phyloP scores from a whole-genome alignment of 108 stramenopile species.

The Chaetoceros muelleri region DNA sequence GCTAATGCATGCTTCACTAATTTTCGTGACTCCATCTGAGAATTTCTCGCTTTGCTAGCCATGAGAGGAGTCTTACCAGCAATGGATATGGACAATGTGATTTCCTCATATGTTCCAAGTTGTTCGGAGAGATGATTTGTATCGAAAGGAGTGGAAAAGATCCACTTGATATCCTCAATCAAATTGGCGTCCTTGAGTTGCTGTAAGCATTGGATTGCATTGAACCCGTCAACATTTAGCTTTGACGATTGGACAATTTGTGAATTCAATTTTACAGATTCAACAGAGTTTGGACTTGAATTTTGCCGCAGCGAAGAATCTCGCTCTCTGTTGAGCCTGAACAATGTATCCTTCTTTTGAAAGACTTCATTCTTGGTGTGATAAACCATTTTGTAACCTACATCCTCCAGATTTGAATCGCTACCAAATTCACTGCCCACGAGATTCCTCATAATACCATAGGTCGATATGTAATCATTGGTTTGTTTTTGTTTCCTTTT shows the following conservation, averaged over 20 bases:
- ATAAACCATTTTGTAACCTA: slow-evolving; percentile 10
- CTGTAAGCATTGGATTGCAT: slow-evolving; percentile 27
- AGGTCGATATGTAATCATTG: not conserved
- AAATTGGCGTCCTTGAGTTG: slow-evolving; percentile 26
- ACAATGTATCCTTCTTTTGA: not conserved
- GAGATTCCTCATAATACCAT: slow-evolving; percentile 2
- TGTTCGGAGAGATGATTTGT: slow-evolving; percentile 5
- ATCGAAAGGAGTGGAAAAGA: slow-evolving; percentile 8
- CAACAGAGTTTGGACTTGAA: not conserved
- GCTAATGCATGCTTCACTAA: not conserved
- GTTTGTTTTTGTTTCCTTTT: not conserved
- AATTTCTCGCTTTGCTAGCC: not conserved
- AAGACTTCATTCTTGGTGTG: not conserved
- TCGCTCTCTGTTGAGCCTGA: not conserved
- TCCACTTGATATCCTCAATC: slow-evolving; percentile 17
- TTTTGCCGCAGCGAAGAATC: not conserved
- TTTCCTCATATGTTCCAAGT: slow-evolving; percentile 2
- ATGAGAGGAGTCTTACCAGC: not conserved
- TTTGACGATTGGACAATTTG: not conserved
- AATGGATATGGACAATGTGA: not conserved
- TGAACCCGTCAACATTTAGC: slow-evolving; percentile 16
- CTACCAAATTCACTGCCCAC: not conserved
- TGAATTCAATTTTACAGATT: not conserved
- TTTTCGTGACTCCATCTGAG: not conserved
- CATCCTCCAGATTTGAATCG: slow-evolving; percentile 2